Evolutionary conservation across 2,329 filamentous ascomycete species (phyloP), one percentile per base, ranked within the genome.

Genomic region (Stemphylium beticola): DNA sequence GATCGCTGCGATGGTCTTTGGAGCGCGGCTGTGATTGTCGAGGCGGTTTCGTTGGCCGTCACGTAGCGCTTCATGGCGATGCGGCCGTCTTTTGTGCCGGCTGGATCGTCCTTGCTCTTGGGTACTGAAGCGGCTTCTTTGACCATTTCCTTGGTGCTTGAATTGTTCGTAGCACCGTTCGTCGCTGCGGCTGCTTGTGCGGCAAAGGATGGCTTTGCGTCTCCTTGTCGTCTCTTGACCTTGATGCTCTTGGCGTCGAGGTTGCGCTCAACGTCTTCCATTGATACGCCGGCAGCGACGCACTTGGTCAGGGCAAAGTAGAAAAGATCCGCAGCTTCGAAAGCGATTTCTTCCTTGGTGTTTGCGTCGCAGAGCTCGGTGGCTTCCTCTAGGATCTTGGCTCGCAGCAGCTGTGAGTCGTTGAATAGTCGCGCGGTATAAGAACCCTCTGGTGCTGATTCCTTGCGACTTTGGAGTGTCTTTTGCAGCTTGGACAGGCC

Each of bases 301-400:
- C 92, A 96, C 76, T 93, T 96, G 18, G 95, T 91, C 51, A 99
- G 79, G 7, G 93, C 92, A 80, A 99, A 99, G 79, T 98, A 99
- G 48, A 99, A 87, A 51, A 99, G 80, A 72, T 99, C 95, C 0
- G 95, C 95, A 8, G 95, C 92, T 76, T 99, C 95, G 60, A 96
- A 96, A 2, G 95, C 92, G 58, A 96, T 85, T 12, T 98, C 90
- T 59, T 93, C 83, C 57, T 90, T 89, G 0, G 87, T 88, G 62
- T 87, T 87, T 14, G 95, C 93, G 61, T 95, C 87, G 71, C 93
- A 97, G 37, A 99, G 83, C 78, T 99, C 95, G 70, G 96, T 91
- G 0, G 95, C 95, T 76, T 99, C 95, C 76, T 99, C 95, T 87
- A 98, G 96, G 51, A 99, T 97, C 82, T 99, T 99, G 3, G 95